Evolutionary conservation across 2,329 filamentous ascomycete genomes (phyloP).

Genomic region (Ophiostoma pallidulum): DNA sequence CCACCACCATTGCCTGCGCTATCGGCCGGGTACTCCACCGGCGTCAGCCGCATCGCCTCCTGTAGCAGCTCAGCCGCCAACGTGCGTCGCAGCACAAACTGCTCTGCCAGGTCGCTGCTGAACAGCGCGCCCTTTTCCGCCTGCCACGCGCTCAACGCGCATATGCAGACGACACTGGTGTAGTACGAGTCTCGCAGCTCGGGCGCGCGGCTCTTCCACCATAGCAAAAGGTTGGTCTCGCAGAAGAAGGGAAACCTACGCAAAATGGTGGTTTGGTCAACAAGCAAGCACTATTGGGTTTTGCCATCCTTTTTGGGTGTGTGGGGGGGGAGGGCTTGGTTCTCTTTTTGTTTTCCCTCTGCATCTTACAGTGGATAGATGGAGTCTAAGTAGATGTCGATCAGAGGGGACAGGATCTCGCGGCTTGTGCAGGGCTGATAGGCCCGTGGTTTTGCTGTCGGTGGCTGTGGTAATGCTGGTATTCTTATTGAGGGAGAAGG

Average conservation of each 20-base stretch:
- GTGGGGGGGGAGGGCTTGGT: no score
- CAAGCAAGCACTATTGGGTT: no score
- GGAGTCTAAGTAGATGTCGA: conserved; percentile 9
- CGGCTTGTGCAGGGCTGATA: not conserved
- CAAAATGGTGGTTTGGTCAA: not conserved
- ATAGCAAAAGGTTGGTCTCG: conserved; percentile 5
- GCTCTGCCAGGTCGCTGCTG: not conserved
- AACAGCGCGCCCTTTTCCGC: conserved; percentile 5
- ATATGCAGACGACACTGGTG: conserved; percentile 8
- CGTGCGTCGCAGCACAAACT: not conserved
- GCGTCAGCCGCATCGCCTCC: not conserved
- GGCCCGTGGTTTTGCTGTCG: not conserved
- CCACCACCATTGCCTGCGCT: no score
- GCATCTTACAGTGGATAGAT: conserved; percentile 6
- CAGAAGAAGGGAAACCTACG: conserved; percentile 10
- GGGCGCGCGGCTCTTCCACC: not conserved
- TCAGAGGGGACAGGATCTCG: not conserved
- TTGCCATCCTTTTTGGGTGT: no score
- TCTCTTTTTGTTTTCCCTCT: no score
- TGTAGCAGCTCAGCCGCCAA: not conserved
- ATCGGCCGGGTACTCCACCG: not conserved
- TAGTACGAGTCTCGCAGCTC: not conserved
- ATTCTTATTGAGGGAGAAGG: no score
- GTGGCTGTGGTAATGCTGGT: no score
- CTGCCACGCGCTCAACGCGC: conserved; percentile 6